A percentile compares a stretch with the other conserved stretches of the same genome.
Conservation (phyloP, 1,284 basidiomycete genomes). For the Boletus holoroseus region DNA sequence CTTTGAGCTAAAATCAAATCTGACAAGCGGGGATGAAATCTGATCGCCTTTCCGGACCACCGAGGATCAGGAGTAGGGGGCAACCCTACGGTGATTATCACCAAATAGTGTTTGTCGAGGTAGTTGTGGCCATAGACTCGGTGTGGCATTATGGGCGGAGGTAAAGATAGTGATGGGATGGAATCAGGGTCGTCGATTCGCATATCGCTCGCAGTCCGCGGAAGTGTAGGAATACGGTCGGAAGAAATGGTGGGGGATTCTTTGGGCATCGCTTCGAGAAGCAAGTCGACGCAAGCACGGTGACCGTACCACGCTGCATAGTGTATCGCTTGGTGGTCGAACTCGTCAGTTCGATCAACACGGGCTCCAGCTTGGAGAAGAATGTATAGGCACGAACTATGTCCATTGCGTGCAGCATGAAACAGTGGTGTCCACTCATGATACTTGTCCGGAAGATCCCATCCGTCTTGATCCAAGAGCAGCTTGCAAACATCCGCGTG, state of each 20-base stretch:
- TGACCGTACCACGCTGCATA: constrained; percentile 99
- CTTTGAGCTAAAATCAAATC: constrained; percentile 47
- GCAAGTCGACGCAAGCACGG: constrained; percentile 67
- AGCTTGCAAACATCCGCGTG: constrained; percentile 79
- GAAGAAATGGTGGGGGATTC: constrained; percentile 13
- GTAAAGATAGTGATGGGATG: constrained; percentile 91
- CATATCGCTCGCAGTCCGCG: constrained; percentile 24
- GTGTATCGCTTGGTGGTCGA: constrained; percentile 81
- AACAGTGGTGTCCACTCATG: constrained; percentile 98
- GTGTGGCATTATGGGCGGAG: constrained; percentile 97
- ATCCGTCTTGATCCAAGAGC: constrained; percentile 71
- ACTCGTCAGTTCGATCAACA: constrained; percentile 76
- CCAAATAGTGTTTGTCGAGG: constrained; percentile 81
- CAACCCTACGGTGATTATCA: constrained; percentile 85
- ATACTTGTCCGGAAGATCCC: constrained; percentile 92
- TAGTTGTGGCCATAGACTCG: constrained; percentile 89
- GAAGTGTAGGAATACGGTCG: constrained; percentile 8
- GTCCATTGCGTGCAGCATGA: constrained; percentile 91
- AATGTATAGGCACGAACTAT: constrained; percentile 68
- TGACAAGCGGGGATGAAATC: constrained; percentile 63
- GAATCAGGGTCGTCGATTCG: constrained; percentile 63
- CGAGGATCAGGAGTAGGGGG: constrained; percentile 38
- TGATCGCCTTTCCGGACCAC: constrained; percentile 42
- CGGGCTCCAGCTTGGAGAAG: constrained; percentile 78
- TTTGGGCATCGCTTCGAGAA: constrained; percentile 50